Conservation (phyloP, 163 green algal genomes). For the Chlamydomonas reinhardtii region DNA sequence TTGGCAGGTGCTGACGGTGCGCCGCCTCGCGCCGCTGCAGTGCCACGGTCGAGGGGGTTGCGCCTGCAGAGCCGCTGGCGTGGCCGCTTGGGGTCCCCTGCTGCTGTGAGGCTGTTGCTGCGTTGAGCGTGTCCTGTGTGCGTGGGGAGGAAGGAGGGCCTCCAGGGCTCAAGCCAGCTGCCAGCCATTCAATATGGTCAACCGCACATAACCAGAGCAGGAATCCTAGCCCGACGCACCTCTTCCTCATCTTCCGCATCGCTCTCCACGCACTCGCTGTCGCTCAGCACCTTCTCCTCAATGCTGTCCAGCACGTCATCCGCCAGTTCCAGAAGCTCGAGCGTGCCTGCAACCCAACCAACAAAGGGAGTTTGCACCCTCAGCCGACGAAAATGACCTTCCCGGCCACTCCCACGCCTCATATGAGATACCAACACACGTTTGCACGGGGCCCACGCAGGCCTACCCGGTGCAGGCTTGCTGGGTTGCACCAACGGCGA, state of each 20-base stretch:
- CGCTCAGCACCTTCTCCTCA: slow-evolving; percentile 42
- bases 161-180: too few species aligned
- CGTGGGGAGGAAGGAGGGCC: too few species aligned
- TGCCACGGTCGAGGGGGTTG: too few species aligned
- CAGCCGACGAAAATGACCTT: not conserved
- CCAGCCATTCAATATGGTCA: too few species aligned
- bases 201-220: too few species aligned
- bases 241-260: slow-evolving; percentile 38
- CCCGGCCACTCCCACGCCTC: not conserved
- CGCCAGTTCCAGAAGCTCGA: slow-evolving; percentile 6
- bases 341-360: not conserved
- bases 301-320: slow-evolving; percentile 14
- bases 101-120: not conserved
- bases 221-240: not conserved
- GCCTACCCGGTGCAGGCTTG: not conserved
- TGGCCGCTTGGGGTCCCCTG: not conserved
- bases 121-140: not conserved
- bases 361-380: not conserved
- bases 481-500: not conserved
- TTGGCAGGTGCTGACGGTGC: too few species aligned
- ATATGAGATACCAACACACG: too few species aligned
- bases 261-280: slow-evolving; percentile 46
- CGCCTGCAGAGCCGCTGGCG: too few species aligned
- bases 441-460: too few species aligned
- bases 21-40: too few species aligned